Conservation (phyloP, 495 filamentous ascomycete genomes). For the Penicillium angulare region DNA sequence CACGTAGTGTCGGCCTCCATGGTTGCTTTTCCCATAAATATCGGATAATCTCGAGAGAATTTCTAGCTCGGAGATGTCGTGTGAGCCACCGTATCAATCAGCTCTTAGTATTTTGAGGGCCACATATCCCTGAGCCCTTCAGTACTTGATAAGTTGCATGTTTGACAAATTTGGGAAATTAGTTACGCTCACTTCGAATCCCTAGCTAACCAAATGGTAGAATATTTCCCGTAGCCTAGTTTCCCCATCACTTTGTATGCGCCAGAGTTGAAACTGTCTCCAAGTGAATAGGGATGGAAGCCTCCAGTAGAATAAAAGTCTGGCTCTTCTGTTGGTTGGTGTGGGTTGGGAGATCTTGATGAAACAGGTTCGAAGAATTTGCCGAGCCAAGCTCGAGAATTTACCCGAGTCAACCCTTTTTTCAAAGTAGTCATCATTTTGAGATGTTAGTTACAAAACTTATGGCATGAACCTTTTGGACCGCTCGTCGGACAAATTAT, state of each 20-base stretch:
- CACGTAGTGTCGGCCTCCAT: slow-evolving; percentile 26
- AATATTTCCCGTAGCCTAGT: slow-evolving; percentile 89
- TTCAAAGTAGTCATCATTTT: slow-evolving; percentile 6
- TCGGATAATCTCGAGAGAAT: slow-evolving; percentile 20
- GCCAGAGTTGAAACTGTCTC: slow-evolving; percentile 80
- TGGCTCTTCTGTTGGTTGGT: slow-evolving; percentile 58
- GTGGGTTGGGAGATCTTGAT: slow-evolving; percentile 2
- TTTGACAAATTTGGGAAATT: background rate
- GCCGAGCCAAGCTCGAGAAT: slow-evolving; percentile 5
- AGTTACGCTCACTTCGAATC: slow-evolving; percentile 29
- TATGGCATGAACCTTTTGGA: slow-evolving; percentile 2
- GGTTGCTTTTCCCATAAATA: slow-evolving; percentile 46
- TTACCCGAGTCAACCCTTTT: slow-evolving; percentile 5
- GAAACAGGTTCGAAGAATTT: slow-evolving; percentile 6
- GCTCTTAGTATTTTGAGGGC: slow-evolving; percentile 36
- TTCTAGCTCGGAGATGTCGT: slow-evolving; percentile 26
- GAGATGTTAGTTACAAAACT: background rate
- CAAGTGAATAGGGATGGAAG: slow-evolving; percentile 77
- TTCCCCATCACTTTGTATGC: slow-evolving; percentile 83
- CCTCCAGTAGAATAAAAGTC: slow-evolving; percentile 79
- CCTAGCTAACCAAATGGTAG: slow-evolving; percentile 73
- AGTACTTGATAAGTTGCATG: slow-evolving; percentile 4
- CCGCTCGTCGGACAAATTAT: slow-evolving; percentile 4
- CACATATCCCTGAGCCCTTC: slow-evolving; percentile 21
- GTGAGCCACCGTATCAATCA: slow-evolving; percentile 26